Evolutionary conservation across 2,329 filamentous ascomycete species (phyloP).

Genomic region (Paecilomyces formosus): DNA sequence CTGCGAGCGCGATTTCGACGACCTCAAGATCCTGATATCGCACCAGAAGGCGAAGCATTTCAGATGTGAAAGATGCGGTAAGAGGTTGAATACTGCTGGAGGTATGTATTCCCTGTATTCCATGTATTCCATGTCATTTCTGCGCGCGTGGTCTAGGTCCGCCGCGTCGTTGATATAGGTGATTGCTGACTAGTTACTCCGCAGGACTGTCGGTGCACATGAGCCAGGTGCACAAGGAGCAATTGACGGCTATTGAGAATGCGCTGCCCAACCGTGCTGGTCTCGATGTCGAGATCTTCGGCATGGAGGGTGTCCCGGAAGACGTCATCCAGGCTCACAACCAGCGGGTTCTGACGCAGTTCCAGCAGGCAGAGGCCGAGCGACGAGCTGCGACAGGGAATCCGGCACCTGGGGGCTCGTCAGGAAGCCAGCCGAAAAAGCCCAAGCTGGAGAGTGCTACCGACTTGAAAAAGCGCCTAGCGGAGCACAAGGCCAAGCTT

Average conservation of each 20-base stretch:
- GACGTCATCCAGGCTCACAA: constrained; percentile 77
- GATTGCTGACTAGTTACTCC: not conserved
- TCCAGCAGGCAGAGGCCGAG: constrained; percentile 77
- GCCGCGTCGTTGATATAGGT: not conserved
- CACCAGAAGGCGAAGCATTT: constrained; percentile 99
- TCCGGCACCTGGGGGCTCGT: constrained; percentile 57
- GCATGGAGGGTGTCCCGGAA: constrained; percentile 92
- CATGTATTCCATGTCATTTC: constrained; percentile 21
- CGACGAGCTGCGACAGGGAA: constrained; percentile 78
- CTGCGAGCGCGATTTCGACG: constrained; percentile 98
- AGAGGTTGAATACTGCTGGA: constrained; percentile 87
- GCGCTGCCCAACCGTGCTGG: constrained; percentile 78
- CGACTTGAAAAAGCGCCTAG: constrained; percentile 72
- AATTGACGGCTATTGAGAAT: constrained; percentile 80
- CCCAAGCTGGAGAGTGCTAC: constrained; percentile 66
- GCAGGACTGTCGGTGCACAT: constrained; percentile 89
- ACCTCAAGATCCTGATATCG: constrained; percentile 89
- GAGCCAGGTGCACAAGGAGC: constrained; percentile 98
- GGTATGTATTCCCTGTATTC: constrained; percentile 52
- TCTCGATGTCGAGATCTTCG: constrained; percentile 92
- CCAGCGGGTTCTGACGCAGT: constrained; percentile 77
- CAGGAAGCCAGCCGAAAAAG: constrained; percentile 48
- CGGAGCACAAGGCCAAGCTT: constrained; percentile 64
- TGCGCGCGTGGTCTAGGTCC: not conserved
- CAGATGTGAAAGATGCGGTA: constrained; percentile 86